Conservation (phyloP, 2,329 filamentous ascomycete genomes). For the Zelopaecilomyces penicillatus region DNA sequence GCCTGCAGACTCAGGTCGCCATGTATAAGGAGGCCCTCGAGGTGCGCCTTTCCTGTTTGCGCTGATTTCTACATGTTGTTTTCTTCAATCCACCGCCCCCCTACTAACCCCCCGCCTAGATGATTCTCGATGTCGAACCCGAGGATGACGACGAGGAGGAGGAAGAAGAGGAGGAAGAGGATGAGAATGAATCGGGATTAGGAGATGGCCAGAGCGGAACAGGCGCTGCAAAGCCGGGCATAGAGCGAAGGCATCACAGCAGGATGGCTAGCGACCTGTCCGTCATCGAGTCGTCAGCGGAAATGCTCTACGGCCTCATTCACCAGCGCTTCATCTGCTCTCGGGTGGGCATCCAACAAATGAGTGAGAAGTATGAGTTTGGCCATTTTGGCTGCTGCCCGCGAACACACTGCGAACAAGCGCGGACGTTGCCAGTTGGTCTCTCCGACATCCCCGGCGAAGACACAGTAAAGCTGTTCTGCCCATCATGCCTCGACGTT, state of each 20-base stretch:
- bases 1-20: conserved; percentile 85
- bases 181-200: conserved; percentile 57
- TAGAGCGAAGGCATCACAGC: conserved; percentile 68
- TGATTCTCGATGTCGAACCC: conserved; percentile 97
- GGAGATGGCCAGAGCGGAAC: conserved; percentile 48
- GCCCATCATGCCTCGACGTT: conserved; percentile 90
- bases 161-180: conserved; percentile 68
- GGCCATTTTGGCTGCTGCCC: conserved; percentile 94
- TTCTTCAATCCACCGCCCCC: not conserved
- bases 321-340: conserved; percentile 98
- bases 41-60: conserved; percentile 27
- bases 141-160: conserved; percentile 88
- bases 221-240: conserved; percentile 32
- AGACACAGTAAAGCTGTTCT: conserved; percentile 98
- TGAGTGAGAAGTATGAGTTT: conserved; percentile 98
- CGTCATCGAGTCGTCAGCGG: conserved; percentile 94
- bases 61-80: not conserved
- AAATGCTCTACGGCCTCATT: conserved; percentile 95
- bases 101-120: conserved; percentile 36
- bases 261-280: conserved; percentile 88
- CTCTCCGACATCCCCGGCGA: conserved; percentile 90
- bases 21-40: conserved; percentile 99
- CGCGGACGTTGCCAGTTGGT: conserved; percentile 86
- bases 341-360: conserved; percentile 91
- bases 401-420: conserved; percentile 84